phyloP scores from a whole-genome alignment of 805 yeast genomes.

The Starmera pachycereana region DNA sequence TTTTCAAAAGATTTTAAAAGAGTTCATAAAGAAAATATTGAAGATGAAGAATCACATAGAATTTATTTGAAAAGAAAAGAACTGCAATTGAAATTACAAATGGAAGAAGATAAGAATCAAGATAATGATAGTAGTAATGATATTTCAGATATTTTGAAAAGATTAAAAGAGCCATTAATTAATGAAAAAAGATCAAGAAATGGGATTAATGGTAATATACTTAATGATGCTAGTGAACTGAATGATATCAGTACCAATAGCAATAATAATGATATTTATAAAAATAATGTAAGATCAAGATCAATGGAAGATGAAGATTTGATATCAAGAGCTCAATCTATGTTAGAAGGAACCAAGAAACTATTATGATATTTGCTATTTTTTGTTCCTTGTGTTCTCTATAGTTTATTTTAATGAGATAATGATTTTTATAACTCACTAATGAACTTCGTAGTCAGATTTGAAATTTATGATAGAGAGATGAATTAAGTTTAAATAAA shows the following conservation, averaged over 20 bases:
- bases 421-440: neutral
- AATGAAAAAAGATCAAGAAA: slow-evolving; percentile 16
- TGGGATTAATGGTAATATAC: neutral
- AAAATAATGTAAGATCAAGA: neutral
- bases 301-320: neutral
- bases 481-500: too few species aligned
- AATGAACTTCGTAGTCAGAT: too few species aligned
- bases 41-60: slow-evolving; percentile 73
- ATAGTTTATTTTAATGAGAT: neutral
- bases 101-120: slow-evolving; percentile 4
- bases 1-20: slow-evolving; percentile 72
- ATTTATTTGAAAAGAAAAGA: slow-evolving; percentile 68
- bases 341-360: slow-evolving; percentile 17
- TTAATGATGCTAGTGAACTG: slow-evolving; percentile 6
- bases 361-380: neutral
- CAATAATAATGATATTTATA: too few species aligned
- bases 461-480: too few species aligned
- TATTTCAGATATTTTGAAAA: slow-evolving; percentile 80
- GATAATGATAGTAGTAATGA: slow-evolving; percentile 29
- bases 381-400: too few species aligned
- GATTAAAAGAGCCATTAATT: slow-evolving; percentile 73
- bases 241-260: too few species aligned
- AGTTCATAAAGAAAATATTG: slow-evolving; percentile 70
- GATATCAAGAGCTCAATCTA: slow-evolving; percentile 15
- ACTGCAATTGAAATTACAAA: slow-evolving; percentile 24